Percentiles rank a stretch among this genome's conserved stretches.
Conservation (phyloP, 129 eudicot species). For the Artemisia argyi region DNA sequence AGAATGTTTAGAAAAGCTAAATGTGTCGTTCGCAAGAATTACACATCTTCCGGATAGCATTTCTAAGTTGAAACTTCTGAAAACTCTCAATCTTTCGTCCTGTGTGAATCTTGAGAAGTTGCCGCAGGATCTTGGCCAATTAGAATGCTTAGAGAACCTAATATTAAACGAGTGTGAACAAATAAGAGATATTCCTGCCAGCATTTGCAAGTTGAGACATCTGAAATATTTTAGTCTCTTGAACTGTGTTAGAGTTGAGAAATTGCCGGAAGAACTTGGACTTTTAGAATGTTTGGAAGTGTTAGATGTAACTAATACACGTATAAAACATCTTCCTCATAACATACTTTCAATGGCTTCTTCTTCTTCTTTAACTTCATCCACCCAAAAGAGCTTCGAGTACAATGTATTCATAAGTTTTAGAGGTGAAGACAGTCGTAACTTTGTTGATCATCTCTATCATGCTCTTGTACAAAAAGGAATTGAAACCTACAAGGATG, state of each 20-base stretch:
- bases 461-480: too few relatives aligned
- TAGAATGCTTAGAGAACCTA: neutral
- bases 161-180: neutral
- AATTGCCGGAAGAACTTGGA: neutral
- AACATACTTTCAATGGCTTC: too few relatives aligned
- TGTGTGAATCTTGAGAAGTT: neutral
- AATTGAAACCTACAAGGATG: too few relatives aligned
- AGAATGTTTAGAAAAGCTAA: too few relatives aligned
- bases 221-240: neutral
- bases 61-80: neutral
- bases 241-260: neutral
- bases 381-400: too few relatives aligned
- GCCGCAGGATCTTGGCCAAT: neutral
- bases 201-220: neutral
- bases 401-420: too few relatives aligned
- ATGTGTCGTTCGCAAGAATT: neutral
- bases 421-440: too few relatives aligned
- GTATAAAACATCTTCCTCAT: slow-evolving; percentile 7
- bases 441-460: too few relatives aligned
- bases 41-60: neutral
- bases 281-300: neutral
- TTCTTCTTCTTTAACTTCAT: too few relatives aligned
- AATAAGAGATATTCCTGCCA: neutral
- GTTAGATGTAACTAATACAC: neutral
- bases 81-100: neutral